Percentiles rank a stretch among this genome's conserved stretches.
Evolutionary conservation across 768 basidiomycete species (phyloP).

Genomic region (Filobasidium wieringae): DNA sequence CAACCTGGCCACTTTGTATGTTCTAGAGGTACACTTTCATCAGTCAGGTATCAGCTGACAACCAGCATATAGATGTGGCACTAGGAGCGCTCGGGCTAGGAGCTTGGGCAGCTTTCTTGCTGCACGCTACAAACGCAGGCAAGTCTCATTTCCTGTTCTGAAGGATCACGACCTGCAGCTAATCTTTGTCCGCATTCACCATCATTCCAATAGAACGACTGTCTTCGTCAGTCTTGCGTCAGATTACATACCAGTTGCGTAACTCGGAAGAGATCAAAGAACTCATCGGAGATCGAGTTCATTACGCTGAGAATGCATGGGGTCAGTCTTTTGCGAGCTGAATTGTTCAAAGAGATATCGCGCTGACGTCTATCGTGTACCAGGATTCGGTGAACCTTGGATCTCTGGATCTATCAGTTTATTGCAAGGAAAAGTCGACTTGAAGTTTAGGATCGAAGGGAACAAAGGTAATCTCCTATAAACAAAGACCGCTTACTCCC

Average conservation of each 20-base stretch:
- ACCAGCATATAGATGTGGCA: conserved; percentile 21
- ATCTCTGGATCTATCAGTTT: conserved; percentile 35
- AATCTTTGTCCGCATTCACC: background rate
- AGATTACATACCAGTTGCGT: conserved; percentile 32
- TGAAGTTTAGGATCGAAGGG: conserved; percentile 31
- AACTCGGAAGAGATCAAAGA: conserved; percentile 26
- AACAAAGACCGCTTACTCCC: background rate
- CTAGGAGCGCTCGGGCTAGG: conserved; percentile 18
- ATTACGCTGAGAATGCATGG: conserved; percentile 28
- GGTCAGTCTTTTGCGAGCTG: conserved; percentile 22
- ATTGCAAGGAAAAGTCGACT: conserved; percentile 36
- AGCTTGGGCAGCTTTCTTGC: conserved; percentile 25
- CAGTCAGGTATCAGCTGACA: too few species aligned
- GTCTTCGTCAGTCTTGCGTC: conserved; percentile 31
- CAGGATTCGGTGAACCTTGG: conserved; percentile 37
- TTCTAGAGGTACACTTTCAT: background rate
- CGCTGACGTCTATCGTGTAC: background rate
- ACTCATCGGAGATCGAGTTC: conserved; percentile 26
- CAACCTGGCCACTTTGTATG: background rate
- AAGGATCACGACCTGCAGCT: background rate
- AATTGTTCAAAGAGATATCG: background rate
- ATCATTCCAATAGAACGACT: conserved; percentile 27
- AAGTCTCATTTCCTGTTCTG: background rate
- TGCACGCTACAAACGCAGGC: conserved; percentile 28
- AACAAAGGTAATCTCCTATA: conserved; percentile 17